These are phyloP conservation scores for Mycena polygramma DNA, from an alignment of 768 basidiomycete genomes.

Conservation along the genomic window DNA sequence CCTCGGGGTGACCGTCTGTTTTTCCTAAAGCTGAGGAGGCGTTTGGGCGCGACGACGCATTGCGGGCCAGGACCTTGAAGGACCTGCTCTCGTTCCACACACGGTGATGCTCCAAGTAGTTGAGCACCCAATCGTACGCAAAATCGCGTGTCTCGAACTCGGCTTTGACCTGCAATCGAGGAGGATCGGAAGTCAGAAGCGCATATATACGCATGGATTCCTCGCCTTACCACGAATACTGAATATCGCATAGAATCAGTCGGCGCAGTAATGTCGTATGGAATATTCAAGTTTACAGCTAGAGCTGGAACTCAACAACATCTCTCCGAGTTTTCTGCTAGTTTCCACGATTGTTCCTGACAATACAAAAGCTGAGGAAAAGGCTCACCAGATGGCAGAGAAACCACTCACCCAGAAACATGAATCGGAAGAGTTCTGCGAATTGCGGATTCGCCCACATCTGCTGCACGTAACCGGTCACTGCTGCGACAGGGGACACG, in stretches of 20 bases:
- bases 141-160: slow-evolving; percentile 31
- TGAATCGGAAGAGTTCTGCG: slow-evolving; percentile 20
- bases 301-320: not conserved
- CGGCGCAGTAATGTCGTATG: not conserved
- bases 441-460: slow-evolving; percentile 23
- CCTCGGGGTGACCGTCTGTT: slow-evolving; percentile 28
- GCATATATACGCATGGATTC: too few species aligned
- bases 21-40: not conserved
- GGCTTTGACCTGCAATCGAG: slow-evolving; percentile 13
- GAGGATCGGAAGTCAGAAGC: too few species aligned
- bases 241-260: not conserved
- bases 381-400: too few species aligned
- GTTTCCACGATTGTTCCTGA: slow-evolving; percentile 28
- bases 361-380: too few species aligned
- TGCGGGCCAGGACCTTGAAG: slow-evolving; percentile 34
- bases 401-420: slow-evolving; percentile 21
- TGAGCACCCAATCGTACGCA: slow-evolving; percentile 34
- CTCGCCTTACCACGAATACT: slow-evolving; percentile 24
- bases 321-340: slow-evolving; percentile 13
- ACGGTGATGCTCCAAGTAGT: slow-evolving; percentile 32
- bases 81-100: slow-evolving; percentile 36
- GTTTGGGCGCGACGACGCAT: slow-evolving; percentile 25
- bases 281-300: not conserved
- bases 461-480: slow-evolving; percentile 1
- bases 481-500: not conserved